Base-by-base conservation (phyloP, 2,329 filamentous ascomycete species). In the Fusarium sp. region DNA sequence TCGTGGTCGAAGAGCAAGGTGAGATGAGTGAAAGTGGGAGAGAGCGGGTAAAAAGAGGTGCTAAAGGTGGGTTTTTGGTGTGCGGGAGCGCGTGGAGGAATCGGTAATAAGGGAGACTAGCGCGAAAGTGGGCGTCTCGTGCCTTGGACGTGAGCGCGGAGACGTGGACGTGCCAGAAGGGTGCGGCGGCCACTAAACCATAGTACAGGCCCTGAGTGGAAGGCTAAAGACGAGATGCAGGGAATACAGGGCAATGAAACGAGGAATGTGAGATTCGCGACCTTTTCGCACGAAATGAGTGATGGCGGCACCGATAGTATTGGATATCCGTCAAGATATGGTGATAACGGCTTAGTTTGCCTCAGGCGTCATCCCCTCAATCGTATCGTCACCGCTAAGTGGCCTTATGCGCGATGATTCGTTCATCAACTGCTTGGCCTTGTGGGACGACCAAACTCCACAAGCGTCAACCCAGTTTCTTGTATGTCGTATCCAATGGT, bases 21-120 rank as follows among this genome's bases (percentile, higher is more conserved):
- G 41, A 59, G 44, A 51, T 51, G 17, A 15, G 49, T 40, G 52
- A 61, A 46, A 53, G 65, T 53, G 66, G 56, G 66, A 69, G 66
- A 15, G 57, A 56, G 58, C 52, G 56, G 67, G 62, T 70, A 63
- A 70, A 69, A 63, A 70, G 66, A 70, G 67, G 56, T 53, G 40
- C 46, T 17, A 48, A 46, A 59, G 63, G 66, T 68, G 66, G 65
- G 57, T 62, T 69, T 64, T 62, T 69, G 62, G 62, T 66, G 65
- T 19, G 65, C 48, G 66, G 62, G 61, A 48, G 65, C 66, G 66
- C 52, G 66, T 69, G 67, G 59, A 44, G 53, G 63, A 70, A 65
- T 67, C 62, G 66, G 62, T 59, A 52, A 52, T 56, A 69, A 70
- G 62, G 62, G 62, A 70, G 66, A 44, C 44, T 50, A 64, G 62